phyloP scores from a whole-genome alignment of 73 alveolate genomes.

The Paramecium sonneborni region DNA sequence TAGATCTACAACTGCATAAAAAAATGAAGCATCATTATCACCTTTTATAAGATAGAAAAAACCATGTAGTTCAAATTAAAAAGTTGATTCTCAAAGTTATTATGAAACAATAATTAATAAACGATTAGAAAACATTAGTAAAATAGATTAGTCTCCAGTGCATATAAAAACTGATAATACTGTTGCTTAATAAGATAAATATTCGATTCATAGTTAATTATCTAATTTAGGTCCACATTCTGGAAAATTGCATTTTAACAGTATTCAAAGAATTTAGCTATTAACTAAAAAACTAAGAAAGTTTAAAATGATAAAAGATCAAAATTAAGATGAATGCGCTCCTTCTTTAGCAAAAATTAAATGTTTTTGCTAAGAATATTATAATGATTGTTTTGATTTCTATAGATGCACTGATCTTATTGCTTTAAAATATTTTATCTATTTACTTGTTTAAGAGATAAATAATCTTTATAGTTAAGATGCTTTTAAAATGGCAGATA shows the following conservation, averaged over 20 bases:
- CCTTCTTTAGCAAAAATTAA: conserved; percentile 47
- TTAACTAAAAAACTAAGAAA: conserved; percentile 33
- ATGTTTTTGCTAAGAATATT: conserved; percentile 41
- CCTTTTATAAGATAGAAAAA: neutral
- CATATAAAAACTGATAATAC: neutral
- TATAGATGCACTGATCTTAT: conserved; percentile 37
- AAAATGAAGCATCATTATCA: neutral
- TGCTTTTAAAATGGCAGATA: conserved; percentile 22
- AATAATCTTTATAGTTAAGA: neutral
- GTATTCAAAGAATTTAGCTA: neutral
- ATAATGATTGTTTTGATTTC: conserved; percentile 44
- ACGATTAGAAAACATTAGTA: neutral
- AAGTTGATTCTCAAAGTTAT: conserved; percentile 2
- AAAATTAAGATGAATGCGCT: conserved; percentile 50
- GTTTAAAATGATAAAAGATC: conserved; percentile 13
- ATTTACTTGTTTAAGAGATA: neutral
- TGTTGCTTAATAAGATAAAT: neutral
- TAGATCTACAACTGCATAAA: neutral
- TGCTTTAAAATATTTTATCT: conserved; percentile 27
- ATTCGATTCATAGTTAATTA: neutral
- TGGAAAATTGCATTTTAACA: neutral
- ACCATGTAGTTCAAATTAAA: neutral
- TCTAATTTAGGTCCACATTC: neutral
- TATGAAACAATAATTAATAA: conserved; percentile 26
- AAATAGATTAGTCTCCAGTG: neutral